Base-by-base conservation (phyloP, 768 basidiomycete species). In the Suillus spraguei region DNA sequence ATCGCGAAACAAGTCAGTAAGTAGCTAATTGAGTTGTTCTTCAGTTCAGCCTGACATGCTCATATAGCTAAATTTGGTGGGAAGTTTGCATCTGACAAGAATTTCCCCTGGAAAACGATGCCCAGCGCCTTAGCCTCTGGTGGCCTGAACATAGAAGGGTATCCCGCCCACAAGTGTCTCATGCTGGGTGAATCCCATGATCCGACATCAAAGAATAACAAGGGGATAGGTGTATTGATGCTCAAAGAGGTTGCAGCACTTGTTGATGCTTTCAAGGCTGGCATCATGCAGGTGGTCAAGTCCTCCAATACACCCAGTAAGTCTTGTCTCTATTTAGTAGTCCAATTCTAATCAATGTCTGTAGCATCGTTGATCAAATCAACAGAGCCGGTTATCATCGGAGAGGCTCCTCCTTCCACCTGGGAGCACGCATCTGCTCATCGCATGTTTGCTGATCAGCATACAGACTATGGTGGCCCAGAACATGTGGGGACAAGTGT, bases 81-180 rank as follows among this genome's bases (percentile, higher is more conserved):
- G 32, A 53, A 33, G 11, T 33, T 53, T 33, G 32, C 52, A 33
- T 33, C 52, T 7, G 11, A 49, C 3, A 49, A 33, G 52, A 33
- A 53, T 53, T 53, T 53, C 52, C 20, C 52, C 20, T 53, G 52
- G 52, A 53, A 53, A 35, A 33, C 2, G 20, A 53, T 53, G 52
- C 32, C 17, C 10, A 33, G 52, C 20, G 2, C 33, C 32, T 33
- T 53, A 33, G 52, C 33, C 1, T 10, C 20, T 53, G 52, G 32
- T 2, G 5, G 52, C 32, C 33, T 53, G 32, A 33, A n/a, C 52
- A 53, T 53, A 5, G 16, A 53, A 53, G 52, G 52, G 52, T 53
- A 53, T 5, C 52, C 52, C 3, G 3, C 52, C 11, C 52, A 53
- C 52, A 53, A 35, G 52, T 53, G 52, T 5, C 32, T 53, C 32